These are phyloP conservation scores for Boletellus emodensis DNA, from an alignment of 768 basidiomycete species.

Conservation along the genomic window DNA sequence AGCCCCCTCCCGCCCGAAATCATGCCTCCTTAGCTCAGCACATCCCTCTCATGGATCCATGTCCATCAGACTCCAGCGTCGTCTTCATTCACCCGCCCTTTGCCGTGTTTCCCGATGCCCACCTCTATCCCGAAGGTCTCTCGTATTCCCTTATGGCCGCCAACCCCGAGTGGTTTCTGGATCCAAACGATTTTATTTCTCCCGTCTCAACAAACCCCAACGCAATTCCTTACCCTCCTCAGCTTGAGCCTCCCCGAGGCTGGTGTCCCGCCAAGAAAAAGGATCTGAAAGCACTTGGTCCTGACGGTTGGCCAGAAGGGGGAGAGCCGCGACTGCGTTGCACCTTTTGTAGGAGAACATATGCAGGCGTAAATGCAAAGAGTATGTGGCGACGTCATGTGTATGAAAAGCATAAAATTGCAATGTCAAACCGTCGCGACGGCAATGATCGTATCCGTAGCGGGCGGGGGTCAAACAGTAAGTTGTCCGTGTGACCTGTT, in stretches of 20 bases:
- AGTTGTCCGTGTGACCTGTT: constrained; percentile 25
- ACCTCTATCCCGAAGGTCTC: constrained; percentile 60
- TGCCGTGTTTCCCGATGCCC: constrained; percentile 57
- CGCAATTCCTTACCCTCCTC: constrained; percentile 68
- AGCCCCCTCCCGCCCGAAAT: constrained; percentile 28
- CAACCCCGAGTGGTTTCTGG: constrained; percentile 78
- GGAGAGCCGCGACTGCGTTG: constrained; percentile 77
- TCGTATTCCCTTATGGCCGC: constrained; percentile 69
- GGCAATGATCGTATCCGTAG: constrained; percentile 55
- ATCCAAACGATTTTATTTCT: constrained; percentile 59
- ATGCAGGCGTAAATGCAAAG: constrained; percentile 84
- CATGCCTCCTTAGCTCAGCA: constrained; percentile 39
- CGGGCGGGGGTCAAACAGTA: constrained; percentile 63
- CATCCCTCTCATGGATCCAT: constrained; percentile 62
- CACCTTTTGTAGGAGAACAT: constrained; percentile 80
- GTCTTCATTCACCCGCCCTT: constrained; percentile 78
- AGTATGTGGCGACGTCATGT: constrained; percentile 91
- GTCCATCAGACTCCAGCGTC: constrained; percentile 57
- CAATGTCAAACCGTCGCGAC: constrained; percentile 83
- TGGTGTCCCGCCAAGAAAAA: constrained; percentile 88
- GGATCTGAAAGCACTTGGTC: constrained; percentile 63
- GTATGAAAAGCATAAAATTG: constrained; percentile 86
- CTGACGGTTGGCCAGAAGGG: constrained; percentile 74
- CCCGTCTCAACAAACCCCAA: constrained; percentile 41
- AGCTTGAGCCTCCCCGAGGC: constrained; percentile 78